Evolutionary conservation across 2,329 filamentous ascomycete genomes (phyloP), one percentile per base, ranked within the genome.

Genomic region (Karstenula rhodostoma): DNA sequence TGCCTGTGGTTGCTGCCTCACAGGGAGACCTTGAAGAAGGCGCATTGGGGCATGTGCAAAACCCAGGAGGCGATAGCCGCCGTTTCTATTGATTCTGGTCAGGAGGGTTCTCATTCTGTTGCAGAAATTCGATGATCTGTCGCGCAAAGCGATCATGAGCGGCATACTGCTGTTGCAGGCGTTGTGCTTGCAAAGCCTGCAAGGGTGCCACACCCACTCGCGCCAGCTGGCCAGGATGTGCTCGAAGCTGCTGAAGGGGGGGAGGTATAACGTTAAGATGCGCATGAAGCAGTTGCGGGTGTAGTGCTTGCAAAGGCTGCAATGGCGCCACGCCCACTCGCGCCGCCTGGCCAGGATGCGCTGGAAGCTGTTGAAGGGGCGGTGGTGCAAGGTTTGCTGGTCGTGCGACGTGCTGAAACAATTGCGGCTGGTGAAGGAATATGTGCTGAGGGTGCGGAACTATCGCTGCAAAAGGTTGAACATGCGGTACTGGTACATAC

Each of bases 401-500:
- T 27, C 2, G n/a, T 23, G n/a, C 5, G 13, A 23, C 6, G 9
- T 40, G 25, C n/a, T 32, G 52, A 13, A 46, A 23, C 1, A 33
- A 3, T 23, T 23, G 27, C 19, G 23, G 40, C 19, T 46, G 42
- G 46, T 55, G 40, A 46, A 46, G 4, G 19, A 55, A 22, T 15
- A 46, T 13, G 27, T 44, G 51, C 42, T 33, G 52, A 2, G 35
- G 44, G 10, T 27, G 27, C 13, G 52, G 42, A 55, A 46, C 46
- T 15, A 49, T 25, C 17, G 29, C 40, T 46, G 23, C n/a, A 48
- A 27, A 29, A 32, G n/a, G 8, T 43, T 33, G 47, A 15, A 44
- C 5, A 43, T 8, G 47, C 25, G 42, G 23, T 44, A 10, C 23
- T 50, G 35, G 49, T 62, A 67, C 66, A 33, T 68, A 67, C 66